Evolutionary conservation across 2,329 filamentous ascomycete genomes (phyloP), one percentile per base, ranked within the genome.

Genomic region (Chrysoporthe puriensis): DNA sequence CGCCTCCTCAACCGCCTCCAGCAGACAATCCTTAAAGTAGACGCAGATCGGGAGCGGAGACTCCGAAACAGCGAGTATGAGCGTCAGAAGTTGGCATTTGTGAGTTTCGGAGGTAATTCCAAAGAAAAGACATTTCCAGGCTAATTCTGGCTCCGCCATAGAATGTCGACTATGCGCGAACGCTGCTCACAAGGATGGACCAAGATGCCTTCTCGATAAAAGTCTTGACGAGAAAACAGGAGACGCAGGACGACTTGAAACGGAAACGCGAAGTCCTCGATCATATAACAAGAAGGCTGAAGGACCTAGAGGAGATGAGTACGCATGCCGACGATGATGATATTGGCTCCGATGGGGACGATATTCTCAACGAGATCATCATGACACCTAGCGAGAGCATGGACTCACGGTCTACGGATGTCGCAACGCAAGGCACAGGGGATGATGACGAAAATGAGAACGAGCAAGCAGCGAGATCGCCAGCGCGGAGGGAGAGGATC

Each of bases 81-180:
- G 79, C 85, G 91, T 69, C 83, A 84, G 70, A 87, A 86, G 73
- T 82, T 84, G 42, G 80, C 79, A 71, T 83, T 84, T 71, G 85
- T 88, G 81, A 70, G 82, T 76, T 8, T 7, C 26, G 11, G 26
- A 26, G 32, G 6, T 5, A 18, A 16, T 46, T 26, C 11, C 2
- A n/a, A 46, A 8, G 18, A 42, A 48, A 18, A 32, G 14, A 13
- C 13, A 26, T 16, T 16, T 46, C 21, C 32, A 11, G 67, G 66
- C 50, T 73, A 50, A 67, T 63, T 69, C 63, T 64, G 32, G 48
- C 63, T 62, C 63, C 32, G 9, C 26, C 34, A 18, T 70, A 92
- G 87, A 94, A 93, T 73, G 82, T 95, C 69, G 86, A 91, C 72
- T 88, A 91, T 76, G 91, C 92, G 26, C 87, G 89, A 52, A 85